Evolutionary conservation across 441 rosid species (phyloP), one percentile per base, ranked within the genome.

Genomic region (Adansonia madagascariensis): DNA sequence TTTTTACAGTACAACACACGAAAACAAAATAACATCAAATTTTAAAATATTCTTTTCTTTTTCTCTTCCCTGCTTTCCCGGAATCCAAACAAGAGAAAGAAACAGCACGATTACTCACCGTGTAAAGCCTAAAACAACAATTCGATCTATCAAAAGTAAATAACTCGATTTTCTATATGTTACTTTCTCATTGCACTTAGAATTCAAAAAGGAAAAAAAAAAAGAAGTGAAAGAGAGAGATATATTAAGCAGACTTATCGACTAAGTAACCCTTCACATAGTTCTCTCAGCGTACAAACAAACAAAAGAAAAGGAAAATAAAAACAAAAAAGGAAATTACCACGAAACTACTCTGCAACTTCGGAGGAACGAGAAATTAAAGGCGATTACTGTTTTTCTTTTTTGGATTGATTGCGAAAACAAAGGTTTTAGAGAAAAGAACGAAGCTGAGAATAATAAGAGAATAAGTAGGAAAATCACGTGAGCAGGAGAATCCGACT

Each of bases 11-110:
- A 17, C 27, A 18, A 44, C 56, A 66, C 10, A 39, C 15, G 57
- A 27, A 20, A 6, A 68, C 22, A 20, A 17, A 46, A 60, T 17
- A n/a, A 50, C 2, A 77, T 9, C 46, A n/a, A 67, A 4, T 10
- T 46, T 55, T 18, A 9, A 67, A 49, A 39, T 35, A 20, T 49
- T 71, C 7, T 67, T 46, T 69, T 44, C 44, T 20, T 70, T 47
- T 20, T 46, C 15, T 31, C 52, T 50, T 47, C 15, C 12, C 27
- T 57, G n/a, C 27, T 65, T 80, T 73, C 78, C 77, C 71, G 35
- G 49, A 35, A 73, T 24, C 80, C 78, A 71, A 77, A 77, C 78
- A 77, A 50, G 68, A 49, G 47, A 75, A 62, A 31, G 55, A 63
- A 72, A 6, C 22, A 46, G 49, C 31, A 24, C 3, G 2, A 2